phyloP scores from a whole-genome alignment of 1,139 yeast species.

The Suhomyces maxii region DNA sequence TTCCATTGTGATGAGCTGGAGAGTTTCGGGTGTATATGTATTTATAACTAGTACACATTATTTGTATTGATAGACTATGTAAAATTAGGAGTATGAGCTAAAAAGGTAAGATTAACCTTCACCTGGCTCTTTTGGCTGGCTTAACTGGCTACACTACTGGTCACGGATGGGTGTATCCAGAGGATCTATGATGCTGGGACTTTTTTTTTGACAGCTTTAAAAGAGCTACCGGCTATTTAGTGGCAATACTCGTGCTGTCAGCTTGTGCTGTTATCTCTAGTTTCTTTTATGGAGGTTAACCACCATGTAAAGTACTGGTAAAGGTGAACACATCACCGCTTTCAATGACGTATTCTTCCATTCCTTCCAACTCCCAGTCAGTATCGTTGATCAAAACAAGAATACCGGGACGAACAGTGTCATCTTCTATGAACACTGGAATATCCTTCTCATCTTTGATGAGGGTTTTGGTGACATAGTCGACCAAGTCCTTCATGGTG shows the following conservation, averaged over 20 bases:
- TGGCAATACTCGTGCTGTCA: too few relatives aligned
- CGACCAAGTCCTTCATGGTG: slow-evolving; percentile 58
- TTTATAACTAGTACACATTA: too few relatives aligned
- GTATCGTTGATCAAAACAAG: slow-evolving; percentile 89
- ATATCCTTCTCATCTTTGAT: slow-evolving; percentile 63
- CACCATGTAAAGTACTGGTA: slow-evolving; percentile 95
- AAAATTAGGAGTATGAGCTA: too few relatives aligned
- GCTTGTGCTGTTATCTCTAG: not conserved
- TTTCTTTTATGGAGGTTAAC: slow-evolving; percentile 40
- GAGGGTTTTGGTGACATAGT: slow-evolving; percentile 53
- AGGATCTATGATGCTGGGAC: too few relatives aligned
- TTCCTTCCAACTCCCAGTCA: slow-evolving; percentile 96
- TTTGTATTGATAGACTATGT: too few relatives aligned
- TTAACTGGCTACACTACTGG: too few relatives aligned
- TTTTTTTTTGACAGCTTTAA: too few relatives aligned
- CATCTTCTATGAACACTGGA: slow-evolving; percentile 81
- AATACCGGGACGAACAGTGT: slow-evolving; percentile 82
- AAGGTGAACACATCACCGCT: slow-evolving; percentile 78
- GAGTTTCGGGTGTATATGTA: not conserved
- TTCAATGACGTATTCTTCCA: slow-evolving; percentile 73
- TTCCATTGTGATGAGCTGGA: slow-evolving; percentile 36
- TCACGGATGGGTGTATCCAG: too few relatives aligned
- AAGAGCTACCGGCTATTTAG: too few relatives aligned
- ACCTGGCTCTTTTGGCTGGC: too few relatives aligned
- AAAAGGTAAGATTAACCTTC: too few relatives aligned